These are phyloP conservation scores for Castanea mollissima DNA, from an alignment of 306 rosid genomes.

Conservation along the genomic window DNA sequence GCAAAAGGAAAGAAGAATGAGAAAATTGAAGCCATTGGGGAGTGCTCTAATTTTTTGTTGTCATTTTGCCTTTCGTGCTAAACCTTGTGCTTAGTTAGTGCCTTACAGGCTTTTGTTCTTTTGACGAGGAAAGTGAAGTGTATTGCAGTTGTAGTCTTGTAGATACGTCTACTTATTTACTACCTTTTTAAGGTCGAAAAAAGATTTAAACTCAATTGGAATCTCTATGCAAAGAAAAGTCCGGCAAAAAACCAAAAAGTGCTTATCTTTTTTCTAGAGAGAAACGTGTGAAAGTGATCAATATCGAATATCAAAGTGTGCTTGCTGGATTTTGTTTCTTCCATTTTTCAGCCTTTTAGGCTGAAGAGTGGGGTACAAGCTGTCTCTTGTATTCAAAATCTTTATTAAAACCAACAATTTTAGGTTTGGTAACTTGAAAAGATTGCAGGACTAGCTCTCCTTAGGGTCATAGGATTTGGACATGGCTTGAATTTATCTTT, in stretches of 20 bases:
- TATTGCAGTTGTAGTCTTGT: constrained; percentile 14
- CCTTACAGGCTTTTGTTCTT: constrained; percentile 10
- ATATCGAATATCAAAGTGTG: background rate
- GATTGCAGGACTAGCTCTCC: no score
- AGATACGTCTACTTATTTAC: background rate
- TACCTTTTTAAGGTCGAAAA: constrained; percentile 22
- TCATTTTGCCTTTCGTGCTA: constrained; percentile 7
- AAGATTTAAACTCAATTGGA: constrained; percentile 16
- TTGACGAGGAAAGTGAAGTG: constrained; percentile 36
- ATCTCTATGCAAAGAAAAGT: constrained; percentile 24
- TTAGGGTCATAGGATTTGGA: no score
- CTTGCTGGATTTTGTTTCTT: background rate
- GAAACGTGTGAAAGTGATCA: constrained; percentile 34
- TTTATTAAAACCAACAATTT: no score
- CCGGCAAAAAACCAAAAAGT: background rate
- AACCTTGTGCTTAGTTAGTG: constrained; percentile 27
- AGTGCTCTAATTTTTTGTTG: constrained; percentile 17
- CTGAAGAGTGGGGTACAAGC: background rate
- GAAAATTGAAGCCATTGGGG: background rate
- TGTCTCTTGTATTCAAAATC: constrained; percentile 5
- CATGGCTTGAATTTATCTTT: no score
- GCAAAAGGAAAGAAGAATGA: background rate
- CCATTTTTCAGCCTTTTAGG: background rate
- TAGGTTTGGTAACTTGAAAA: no score
- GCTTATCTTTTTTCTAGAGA: background rate